Percentiles rank a stretch among this genome's conserved stretches.
phyloP scores from a whole-genome alignment of 2,329 filamentous ascomycete genomes.

The Apiospora phragmitis region DNA sequence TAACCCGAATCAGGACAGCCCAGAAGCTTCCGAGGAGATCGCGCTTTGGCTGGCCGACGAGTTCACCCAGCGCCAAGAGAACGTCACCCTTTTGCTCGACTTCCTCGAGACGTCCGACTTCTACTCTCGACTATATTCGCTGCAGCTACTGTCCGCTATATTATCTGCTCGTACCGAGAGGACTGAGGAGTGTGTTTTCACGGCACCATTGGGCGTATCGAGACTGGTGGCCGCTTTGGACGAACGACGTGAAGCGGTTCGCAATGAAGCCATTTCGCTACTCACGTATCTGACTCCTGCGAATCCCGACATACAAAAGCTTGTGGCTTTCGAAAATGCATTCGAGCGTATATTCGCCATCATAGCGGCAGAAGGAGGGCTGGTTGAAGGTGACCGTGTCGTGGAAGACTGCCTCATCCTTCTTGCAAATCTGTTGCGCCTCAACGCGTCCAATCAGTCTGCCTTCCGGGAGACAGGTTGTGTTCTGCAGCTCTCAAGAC shows the following conservation, averaged over 20 bases:
- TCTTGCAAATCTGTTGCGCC: constrained; percentile 81
- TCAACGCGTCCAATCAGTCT: constrained; percentile 90
- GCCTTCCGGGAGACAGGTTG: constrained; percentile 90
- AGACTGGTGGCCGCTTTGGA: constrained; percentile 82
- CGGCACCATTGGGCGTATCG: constrained; percentile 83
- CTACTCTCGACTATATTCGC: constrained; percentile 85
- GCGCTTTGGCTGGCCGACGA: constrained; percentile 95
- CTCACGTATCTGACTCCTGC: constrained; percentile 85
- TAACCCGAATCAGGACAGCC: constrained; percentile 67
- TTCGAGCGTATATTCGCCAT: constrained; percentile 86
- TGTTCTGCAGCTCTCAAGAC: constrained; percentile 67
- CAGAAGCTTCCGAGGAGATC: constrained; percentile 95
- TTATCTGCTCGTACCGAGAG: constrained; percentile 82
- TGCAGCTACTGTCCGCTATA: constrained; percentile 87
- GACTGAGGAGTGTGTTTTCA: constrained; percentile 92
- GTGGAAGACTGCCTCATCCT: constrained; percentile 93
- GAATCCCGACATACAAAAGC: constrained; percentile 87
- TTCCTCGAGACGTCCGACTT: constrained; percentile 87
- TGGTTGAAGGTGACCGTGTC: constrained; percentile 79
- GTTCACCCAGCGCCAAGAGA: constrained; percentile 96
- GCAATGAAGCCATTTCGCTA: constrained; percentile 84
- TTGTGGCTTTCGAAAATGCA: constrained; percentile 92
- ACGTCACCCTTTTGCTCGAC: constrained; percentile 86
- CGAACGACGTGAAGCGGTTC: constrained; percentile 81
- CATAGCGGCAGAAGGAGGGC: constrained; percentile 77